A percentile compares a stretch with the other conserved stretches of the same genome.
phyloP scores from a whole-genome alignment of 345 rosid genomes.

The Acer saccharum region DNA sequence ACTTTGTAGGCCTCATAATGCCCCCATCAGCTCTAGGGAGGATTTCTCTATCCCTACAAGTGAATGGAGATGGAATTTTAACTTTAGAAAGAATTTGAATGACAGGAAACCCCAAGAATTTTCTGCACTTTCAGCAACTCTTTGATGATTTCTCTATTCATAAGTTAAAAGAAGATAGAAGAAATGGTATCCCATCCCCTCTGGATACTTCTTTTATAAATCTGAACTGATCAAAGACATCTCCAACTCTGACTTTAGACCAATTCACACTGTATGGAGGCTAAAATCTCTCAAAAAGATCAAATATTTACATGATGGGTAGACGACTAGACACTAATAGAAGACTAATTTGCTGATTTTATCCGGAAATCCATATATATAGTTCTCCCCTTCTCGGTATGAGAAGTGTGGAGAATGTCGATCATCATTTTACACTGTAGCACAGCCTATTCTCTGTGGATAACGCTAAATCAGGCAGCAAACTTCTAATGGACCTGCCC shows the following conservation, averaged over 20 bases:
- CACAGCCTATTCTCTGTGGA: neutral
- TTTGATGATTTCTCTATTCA: neutral
- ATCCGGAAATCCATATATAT: neutral
- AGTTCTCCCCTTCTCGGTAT: neutral
- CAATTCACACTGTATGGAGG: neutral
- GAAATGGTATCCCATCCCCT: neutral
- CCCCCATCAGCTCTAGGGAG: neutral
- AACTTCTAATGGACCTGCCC: neutral
- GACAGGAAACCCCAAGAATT: neutral
- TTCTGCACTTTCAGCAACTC: neutral
- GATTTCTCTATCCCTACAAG: neutral
- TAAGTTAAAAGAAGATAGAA: neutral
- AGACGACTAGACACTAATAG: neutral
- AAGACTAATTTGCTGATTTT: neutral
- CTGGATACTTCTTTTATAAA: neutral
- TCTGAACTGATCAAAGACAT: neutral
- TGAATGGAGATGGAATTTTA: neutral
- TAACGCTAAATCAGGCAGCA: neutral
- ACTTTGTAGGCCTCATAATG: neutral
- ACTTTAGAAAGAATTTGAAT: neutral
- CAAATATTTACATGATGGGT: neutral
- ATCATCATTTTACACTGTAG: neutral
- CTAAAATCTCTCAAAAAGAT: neutral
- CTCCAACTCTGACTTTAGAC: neutral
- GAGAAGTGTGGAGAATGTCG: neutral